phyloP scores from a whole-genome alignment of 148 eudicot genomes.

The Rheum nobile region DNA sequence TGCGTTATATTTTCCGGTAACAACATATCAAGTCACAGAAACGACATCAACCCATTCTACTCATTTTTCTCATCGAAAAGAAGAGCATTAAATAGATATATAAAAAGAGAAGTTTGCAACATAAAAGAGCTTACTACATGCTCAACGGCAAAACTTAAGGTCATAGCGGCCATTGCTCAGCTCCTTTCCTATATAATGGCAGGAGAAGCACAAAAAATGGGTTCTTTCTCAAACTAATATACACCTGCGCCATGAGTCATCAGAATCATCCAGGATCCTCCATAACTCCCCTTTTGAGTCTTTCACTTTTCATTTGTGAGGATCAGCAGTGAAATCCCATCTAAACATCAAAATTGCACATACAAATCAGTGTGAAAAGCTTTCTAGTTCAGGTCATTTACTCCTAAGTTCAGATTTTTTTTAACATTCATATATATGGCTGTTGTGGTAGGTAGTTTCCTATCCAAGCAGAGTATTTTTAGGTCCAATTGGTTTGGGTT shows the following conservation, averaged over 20 bases:
- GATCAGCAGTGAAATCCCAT: not conserved
- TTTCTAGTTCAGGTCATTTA: not conserved
- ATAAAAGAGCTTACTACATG: not conserved
- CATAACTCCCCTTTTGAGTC: not conserved
- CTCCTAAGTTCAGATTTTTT: no score
- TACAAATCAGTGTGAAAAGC: not conserved
- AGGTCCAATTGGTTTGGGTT: no score
- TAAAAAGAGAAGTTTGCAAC: not conserved
- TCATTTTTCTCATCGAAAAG: not conserved
- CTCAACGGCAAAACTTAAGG: not conserved
- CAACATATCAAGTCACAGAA: no score
- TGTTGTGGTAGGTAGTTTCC: no score
- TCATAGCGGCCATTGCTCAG: not conserved
- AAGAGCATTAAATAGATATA: not conserved
- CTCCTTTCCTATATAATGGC: not conserved
- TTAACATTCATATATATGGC: no score
- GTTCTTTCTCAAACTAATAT: not conserved
- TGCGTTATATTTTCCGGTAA: not conserved
- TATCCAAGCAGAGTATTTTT: no score
- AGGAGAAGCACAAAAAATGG: not conserved
- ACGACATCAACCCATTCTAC: no score
- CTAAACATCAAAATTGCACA: not conserved
- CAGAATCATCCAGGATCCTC: not conserved
- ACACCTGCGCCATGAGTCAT: constrained; percentile 5
- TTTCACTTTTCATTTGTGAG: not conserved